Evolutionary conservation across 306 rosid genomes (phyloP).

Genomic region (Castanea mollissima): DNA sequence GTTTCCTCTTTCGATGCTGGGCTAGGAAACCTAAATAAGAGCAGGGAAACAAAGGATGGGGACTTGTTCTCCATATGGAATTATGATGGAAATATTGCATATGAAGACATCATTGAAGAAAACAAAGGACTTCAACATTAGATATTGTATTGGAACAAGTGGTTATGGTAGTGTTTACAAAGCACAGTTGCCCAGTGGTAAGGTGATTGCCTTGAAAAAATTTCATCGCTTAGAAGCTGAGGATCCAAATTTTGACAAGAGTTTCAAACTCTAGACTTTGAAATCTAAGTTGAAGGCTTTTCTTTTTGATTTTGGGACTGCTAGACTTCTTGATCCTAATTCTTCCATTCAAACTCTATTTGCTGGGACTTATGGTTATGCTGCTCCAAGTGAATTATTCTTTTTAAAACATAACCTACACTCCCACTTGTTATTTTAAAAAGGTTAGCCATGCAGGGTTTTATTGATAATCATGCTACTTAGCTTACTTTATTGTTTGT

Average conservation of each 20-base stretch:
- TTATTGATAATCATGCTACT: too few relatives aligned
- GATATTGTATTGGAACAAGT: constrained; percentile 4
- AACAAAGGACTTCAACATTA: background rate
- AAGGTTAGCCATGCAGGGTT: too few relatives aligned
- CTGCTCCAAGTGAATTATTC: constrained; percentile 12
- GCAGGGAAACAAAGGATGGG: background rate
- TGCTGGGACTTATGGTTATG: constrained; percentile 6
- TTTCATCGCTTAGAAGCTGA: background rate
- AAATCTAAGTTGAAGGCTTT: background rate
- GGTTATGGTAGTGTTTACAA: constrained; percentile 3
- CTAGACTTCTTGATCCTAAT: constrained; percentile 9
- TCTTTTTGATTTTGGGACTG: constrained; percentile 14
- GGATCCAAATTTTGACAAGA: background rate
- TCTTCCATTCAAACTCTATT: constrained; percentile 11
- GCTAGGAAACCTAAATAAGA: too few relatives aligned
- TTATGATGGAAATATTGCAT: background rate
- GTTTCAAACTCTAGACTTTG: background rate
- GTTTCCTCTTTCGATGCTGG: too few relatives aligned
- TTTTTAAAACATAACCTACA: background rate
- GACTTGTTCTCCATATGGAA: background rate
- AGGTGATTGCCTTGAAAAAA: constrained; percentile 10
- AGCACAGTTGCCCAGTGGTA: constrained; percentile 9
- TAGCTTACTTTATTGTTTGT: too few relatives aligned
- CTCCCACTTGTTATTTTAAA: background rate
- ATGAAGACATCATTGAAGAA: background rate